Conservation (phyloP, 192 early-diverging fungal genomes). For the Phycomyces blakesleeanus region DNA sequence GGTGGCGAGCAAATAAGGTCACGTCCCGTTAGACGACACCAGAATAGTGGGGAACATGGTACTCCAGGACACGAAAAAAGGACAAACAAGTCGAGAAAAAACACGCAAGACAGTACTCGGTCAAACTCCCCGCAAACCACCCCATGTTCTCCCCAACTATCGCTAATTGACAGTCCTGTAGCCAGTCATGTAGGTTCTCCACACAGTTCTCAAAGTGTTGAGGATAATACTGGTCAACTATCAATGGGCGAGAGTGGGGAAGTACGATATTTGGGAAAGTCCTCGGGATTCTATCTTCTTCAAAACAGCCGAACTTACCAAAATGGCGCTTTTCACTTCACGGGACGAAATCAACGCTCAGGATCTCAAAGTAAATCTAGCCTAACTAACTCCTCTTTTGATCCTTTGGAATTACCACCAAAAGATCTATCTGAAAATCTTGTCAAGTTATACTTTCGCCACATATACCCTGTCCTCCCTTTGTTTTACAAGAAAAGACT, state of each 20-base stretch:
- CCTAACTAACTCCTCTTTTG: conserved; percentile 22
- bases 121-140: not conserved
- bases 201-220: conserved; percentile 16
- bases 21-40: conserved; percentile 16
- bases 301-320: conserved; percentile 52
- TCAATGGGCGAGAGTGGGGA: conserved; percentile 68
- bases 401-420: conserved; percentile 56
- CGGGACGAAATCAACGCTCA: conserved; percentile 33
- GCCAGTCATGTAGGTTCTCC: conserved; percentile 13
- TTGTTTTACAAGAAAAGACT: conserved; percentile 57
- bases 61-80: not conserved
- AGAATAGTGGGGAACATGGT: not conserved
- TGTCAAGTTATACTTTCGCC: conserved; percentile 57
- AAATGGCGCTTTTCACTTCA: conserved; percentile 31
- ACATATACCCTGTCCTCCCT: conserved; percentile 65
- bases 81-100: not conserved
- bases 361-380: conserved; percentile 20
- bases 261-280: conserved; percentile 68
- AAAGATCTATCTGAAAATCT: conserved; percentile 55
- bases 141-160: not conserved
- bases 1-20: conserved; percentile 30
- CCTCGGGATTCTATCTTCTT: conserved; percentile 70
- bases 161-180: conserved; percentile 9
- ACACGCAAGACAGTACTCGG: not conserved
- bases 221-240: conserved; percentile 56